Conservation (phyloP, 108 stramenopile genomes). For the Schizochytrium sp. region DNA sequence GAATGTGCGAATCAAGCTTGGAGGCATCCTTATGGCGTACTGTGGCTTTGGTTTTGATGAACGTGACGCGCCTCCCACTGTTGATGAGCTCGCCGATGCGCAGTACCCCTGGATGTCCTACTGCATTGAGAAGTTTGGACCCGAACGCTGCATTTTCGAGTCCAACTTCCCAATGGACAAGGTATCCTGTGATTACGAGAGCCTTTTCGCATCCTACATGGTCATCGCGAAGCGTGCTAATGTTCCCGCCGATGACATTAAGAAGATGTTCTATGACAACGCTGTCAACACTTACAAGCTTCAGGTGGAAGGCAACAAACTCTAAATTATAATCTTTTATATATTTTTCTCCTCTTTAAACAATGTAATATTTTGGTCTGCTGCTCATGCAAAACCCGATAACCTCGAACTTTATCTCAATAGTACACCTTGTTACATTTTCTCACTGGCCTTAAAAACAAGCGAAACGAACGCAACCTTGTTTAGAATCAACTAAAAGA, state of each 20-base stretch:
- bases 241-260: conserved; percentile 30
- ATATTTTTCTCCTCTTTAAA: no score
- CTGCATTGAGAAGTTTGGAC: conserved; percentile 43
- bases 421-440: no score
- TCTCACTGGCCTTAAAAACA: no score
- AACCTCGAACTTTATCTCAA: no score
- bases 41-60: conserved; percentile 41
- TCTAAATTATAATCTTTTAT: no score
- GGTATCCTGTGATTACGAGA: conserved; percentile 31
- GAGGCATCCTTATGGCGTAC: conserved; percentile 32
- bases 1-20: conserved; percentile 34
- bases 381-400: no score
- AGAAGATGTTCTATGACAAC: conserved; percentile 29
- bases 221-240: neutral
- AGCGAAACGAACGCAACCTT: no score
- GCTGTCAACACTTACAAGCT: conserved; percentile 21
- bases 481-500: no score
- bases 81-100: conserved; percentile 24
- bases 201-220: conserved; percentile 20
- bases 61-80: neutral
- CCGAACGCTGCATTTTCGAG: conserved; percentile 48
- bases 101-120: neutral
- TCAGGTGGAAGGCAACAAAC: neutral
- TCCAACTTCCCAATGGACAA: conserved; percentile 56
- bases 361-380: no score